Evolutionary conservation across 2,329 filamentous ascomycete genomes (phyloP).

Genomic region (Colletotrichum siamense): DNA sequence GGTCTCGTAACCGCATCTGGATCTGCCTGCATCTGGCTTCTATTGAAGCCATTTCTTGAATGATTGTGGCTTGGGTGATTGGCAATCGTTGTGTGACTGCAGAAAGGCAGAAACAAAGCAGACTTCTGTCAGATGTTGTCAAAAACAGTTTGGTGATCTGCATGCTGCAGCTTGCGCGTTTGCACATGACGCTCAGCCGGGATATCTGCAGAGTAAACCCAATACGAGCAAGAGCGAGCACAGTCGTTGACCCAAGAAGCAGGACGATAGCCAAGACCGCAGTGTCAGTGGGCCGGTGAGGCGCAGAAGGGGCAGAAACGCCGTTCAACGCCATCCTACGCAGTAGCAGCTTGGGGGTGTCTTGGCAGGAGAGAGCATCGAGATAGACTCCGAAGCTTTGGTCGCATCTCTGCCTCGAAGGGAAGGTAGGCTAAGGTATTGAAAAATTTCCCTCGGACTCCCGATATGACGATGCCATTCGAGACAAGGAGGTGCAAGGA

Average conservation of each 20-base stretch:
- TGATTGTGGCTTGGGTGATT: background rate
- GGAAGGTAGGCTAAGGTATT: background rate
- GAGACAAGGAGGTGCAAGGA: background rate
- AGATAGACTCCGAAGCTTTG: background rate
- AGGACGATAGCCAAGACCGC: constrained; percentile 3
- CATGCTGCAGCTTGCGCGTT: background rate
- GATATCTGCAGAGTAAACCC: background rate
- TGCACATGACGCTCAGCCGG: background rate
- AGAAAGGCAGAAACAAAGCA: background rate
- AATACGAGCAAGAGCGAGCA: background rate
- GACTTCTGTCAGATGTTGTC: background rate
- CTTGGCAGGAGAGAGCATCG: background rate
- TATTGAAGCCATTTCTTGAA: background rate
- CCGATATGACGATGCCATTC: background rate
- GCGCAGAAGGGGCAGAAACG: constrained; percentile 8
- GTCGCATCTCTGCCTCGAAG: background rate
- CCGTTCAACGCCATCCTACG: background rate
- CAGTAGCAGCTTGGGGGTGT: constrained; percentile 10
- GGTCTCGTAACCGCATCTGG: background rate
- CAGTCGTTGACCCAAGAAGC: background rate
- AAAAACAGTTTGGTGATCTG: background rate
- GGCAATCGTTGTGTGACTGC: background rate
- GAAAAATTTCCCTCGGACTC: background rate
- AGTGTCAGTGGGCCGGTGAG: constrained; percentile 7
- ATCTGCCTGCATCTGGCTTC: background rate